phyloP scores from a whole-genome alignment of 2,329 filamentous ascomycete genomes.

The Paraphoma sp. region DNA sequence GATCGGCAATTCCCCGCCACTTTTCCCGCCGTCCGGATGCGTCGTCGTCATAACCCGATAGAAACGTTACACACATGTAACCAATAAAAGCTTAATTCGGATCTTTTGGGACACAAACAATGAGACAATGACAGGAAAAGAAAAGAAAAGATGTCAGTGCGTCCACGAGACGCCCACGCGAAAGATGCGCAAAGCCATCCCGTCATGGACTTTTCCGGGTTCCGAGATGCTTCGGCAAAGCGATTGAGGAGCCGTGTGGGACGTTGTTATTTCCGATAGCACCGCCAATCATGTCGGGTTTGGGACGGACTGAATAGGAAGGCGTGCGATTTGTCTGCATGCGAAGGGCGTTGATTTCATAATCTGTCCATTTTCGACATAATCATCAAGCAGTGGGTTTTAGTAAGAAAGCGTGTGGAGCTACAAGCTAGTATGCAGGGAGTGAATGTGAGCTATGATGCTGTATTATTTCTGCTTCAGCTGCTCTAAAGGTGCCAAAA shows the following conservation, averaged over 20 bases:
- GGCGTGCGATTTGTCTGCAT: too few species aligned
- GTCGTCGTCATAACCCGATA: not conserved
- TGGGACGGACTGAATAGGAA: not conserved
- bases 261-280: slow-evolving; percentile 1
- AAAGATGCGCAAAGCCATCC: not conserved
- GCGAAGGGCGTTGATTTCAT: too few species aligned
- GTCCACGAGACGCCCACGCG: not conserved
- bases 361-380: too few species aligned
- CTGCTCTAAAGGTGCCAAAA: too few species aligned
- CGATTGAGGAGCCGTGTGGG: not conserved
- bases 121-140: not conserved
- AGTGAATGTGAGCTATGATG: too few species aligned
- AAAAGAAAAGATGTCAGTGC: not conserved
- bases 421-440: too few species aligned
- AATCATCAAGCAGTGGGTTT: too few species aligned
- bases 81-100: not conserved
- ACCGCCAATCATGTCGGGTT: not conserved
- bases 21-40: not conserved
- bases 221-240: not conserved
- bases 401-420: too few species aligned
- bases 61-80: not conserved
- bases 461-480: too few species aligned
- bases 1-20: not conserved
- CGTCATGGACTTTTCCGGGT: slow-evolving; percentile 6
- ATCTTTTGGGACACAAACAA: too few species aligned